Evolutionary conservation across 2,329 filamentous ascomycete genomes (phyloP).

Genomic region (Fusarium nurragi): DNA sequence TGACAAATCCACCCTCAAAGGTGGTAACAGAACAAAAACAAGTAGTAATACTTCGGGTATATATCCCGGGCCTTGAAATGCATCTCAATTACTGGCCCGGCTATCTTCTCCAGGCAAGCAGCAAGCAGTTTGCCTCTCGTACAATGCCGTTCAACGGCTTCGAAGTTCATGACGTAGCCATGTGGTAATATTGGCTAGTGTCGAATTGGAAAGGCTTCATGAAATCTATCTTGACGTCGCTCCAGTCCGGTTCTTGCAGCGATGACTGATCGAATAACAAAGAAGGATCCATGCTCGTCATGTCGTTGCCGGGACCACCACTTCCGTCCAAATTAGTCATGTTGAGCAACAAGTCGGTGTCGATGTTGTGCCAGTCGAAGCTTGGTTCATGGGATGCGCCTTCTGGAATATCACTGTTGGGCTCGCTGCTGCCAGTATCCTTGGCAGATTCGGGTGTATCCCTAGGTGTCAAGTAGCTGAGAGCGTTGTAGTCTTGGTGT

Average conservation of each 20-base stretch:
- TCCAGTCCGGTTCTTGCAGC: conserved; percentile 53
- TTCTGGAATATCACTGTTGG: conserved; percentile 70
- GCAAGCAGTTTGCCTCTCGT: neutral
- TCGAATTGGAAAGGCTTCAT: conserved; percentile 65
- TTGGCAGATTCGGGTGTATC: conserved; percentile 73
- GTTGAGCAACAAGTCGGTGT: conserved; percentile 56
- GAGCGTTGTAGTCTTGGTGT: conserved; percentile 58
- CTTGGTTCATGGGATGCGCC: conserved; percentile 63
- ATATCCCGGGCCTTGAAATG: conserved; percentile 41
- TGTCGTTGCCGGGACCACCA: neutral
- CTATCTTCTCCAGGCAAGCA: conserved; percentile 3
- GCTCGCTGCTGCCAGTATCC: conserved; percentile 67
- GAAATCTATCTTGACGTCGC: conserved; percentile 61
- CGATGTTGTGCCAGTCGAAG: conserved; percentile 59
- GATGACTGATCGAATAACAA: conserved; percentile 41
- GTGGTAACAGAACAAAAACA: conserved; percentile 27
- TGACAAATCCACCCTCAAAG: conserved; percentile 14
- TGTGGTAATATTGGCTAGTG: conserved; percentile 49
- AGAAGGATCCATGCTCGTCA: conserved; percentile 40
- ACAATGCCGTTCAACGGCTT: conserved; percentile 6
- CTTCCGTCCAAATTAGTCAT: conserved; percentile 47
- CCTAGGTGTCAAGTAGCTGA: conserved; percentile 66
- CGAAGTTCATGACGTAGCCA: conserved; percentile 42
- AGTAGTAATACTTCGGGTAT: conserved; percentile 41
- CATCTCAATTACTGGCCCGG: conserved; percentile 27